Evolutionary conservation across 345 rosid species (phyloP).

Genomic region (Gossypium arboreum): DNA sequence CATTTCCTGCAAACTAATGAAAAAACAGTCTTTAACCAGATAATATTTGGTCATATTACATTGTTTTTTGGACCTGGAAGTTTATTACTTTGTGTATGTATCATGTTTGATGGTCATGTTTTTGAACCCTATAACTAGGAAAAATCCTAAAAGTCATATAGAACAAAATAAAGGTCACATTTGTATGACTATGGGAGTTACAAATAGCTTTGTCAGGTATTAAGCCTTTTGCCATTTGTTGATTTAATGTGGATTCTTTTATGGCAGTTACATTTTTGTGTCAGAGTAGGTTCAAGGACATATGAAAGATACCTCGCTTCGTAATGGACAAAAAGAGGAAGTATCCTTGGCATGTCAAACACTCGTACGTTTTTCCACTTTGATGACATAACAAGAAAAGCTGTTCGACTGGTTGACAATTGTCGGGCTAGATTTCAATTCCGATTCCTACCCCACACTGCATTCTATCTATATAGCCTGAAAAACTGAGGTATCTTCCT

Average conservation of each 20-base stretch:
- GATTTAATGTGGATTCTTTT: slow-evolving; percentile 13
- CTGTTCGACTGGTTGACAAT: neutral
- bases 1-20: neutral
- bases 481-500: neutral
- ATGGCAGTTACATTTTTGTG: slow-evolving; percentile 11
- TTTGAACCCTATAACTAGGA: neutral
- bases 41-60: no score
- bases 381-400: neutral
- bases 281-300: slow-evolving; percentile 14
- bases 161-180: neutral
- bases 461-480: neutral
- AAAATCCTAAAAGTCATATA: neutral
- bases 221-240: neutral
- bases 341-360: neutral
- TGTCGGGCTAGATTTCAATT: neutral
- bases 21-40: neutral
- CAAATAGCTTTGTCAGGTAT: neutral
- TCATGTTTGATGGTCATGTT: neutral
- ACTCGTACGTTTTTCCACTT: neutral
- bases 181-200: neutral
- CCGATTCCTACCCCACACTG: neutral
- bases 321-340: slow-evolving; percentile 13
- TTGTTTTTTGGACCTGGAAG: neutral
- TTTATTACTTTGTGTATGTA: neutral
- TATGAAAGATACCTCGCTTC: slow-evolving; percentile 5